A percentile compares a stretch with the other conserved stretches of the same genome.
Evolutionary conservation across 2,329 filamentous ascomycete species (phyloP).

Genomic region (Calonectria ilicicola): DNA sequence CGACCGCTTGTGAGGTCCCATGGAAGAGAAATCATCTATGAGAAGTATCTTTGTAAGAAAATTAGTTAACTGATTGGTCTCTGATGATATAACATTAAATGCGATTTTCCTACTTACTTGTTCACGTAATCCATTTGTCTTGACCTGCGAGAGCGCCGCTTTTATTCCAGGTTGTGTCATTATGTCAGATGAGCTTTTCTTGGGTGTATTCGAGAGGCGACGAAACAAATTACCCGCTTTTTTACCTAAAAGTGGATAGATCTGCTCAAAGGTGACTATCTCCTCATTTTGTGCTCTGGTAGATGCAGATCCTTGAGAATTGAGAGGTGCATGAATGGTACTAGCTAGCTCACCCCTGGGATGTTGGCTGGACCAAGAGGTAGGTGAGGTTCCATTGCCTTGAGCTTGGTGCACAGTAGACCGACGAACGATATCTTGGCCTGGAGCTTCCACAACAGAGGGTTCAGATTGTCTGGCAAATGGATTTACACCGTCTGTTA

Average conservation of each 20-base stretch:
- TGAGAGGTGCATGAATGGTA: neutral
- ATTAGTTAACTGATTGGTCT: no score
- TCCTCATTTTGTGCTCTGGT: neutral
- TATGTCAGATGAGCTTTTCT: neutral
- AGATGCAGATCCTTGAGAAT: neutral
- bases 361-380: neutral
- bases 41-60: slow-evolving; percentile 2
- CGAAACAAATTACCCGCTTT: neutral
- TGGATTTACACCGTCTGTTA: neutral
- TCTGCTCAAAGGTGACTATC: neutral
- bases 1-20: neutral
- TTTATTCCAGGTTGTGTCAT: neutral
- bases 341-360: neutral
- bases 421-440: neutral
- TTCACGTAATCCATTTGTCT: neutral
- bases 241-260: neutral
- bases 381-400: neutral
- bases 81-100: no score
- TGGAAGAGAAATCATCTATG: slow-evolving; percentile 14
- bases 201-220: neutral
- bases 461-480: neutral
- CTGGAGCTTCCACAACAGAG: neutral
- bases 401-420: neutral
- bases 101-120: no score
- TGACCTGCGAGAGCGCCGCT: slow-evolving; percentile 1